Base-by-base conservation (phyloP, 129 eudicot species). In the Cynara cardunculus region DNA sequence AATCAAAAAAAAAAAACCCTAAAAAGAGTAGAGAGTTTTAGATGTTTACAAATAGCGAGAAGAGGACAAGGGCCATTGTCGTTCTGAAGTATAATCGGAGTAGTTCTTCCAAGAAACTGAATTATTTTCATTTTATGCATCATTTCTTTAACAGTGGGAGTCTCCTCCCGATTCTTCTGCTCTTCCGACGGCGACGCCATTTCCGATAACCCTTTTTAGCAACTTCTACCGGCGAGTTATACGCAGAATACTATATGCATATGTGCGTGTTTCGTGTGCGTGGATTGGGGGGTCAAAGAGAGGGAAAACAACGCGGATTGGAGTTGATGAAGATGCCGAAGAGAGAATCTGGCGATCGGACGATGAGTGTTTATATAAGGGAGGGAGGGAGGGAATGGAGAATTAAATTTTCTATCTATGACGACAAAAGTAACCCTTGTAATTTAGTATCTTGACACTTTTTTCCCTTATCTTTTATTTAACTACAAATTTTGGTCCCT, bases 51-150 rank as follows among this genome's bases (percentile, higher is more conserved):
- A 69, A 95, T 95, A 31, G 97, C 96, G 76, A 95, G 90, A 79
- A 95, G 96, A 76, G 99, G 99, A 78, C 99, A 95, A 28, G 99
- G 99, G 44, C 99, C 99, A 84, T 95, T 95, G 81, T 90, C 94
- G 84, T 95, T 95, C 68, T 95, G 99, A 74, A 95, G 99, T 76
- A 95, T 77, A 81, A 95, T 89, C 16, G 97, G 94, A 6, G 91
- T 85, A 10, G 87, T 80, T 34, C 93, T 84, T 7, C 93, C 94
- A 5, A 89, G 77, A 81, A 95, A 95, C 76, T 95, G 97, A 2
- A 95, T 88, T 0, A 80, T 41, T 80, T 95, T 95, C 18, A 94
- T 95, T 87, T 84, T 89, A 86, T 95, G 93, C 76, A 88, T 84
- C 93, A 83, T 25, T 73, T 83, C 90, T 59, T 81, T 73, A 28